phyloP scores from a whole-genome alignment of 2,329 filamentous ascomycete genomes.

The Arthrobotrys sinensis region DNA sequence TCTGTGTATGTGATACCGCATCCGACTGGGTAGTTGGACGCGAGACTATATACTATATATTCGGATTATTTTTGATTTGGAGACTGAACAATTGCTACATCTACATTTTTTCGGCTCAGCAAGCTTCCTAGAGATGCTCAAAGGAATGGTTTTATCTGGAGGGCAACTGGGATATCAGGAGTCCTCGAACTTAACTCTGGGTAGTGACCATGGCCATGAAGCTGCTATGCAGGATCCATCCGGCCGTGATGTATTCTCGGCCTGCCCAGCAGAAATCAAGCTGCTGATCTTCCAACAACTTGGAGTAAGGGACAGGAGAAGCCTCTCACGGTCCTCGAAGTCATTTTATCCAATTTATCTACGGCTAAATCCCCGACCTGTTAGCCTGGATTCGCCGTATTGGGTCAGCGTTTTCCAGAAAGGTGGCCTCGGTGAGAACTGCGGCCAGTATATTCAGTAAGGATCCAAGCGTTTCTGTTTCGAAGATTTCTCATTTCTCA shows the following conservation, averaged over 20 bases:
- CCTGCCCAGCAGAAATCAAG: slow-evolving; percentile 1
- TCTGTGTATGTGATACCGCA: too few relatives aligned
- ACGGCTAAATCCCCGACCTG: not conserved
- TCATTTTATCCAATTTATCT: slow-evolving; percentile 1
- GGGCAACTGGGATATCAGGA: too few relatives aligned
- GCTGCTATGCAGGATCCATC: not conserved
- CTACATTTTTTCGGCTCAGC: too few relatives aligned
- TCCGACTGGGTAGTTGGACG: too few relatives aligned
- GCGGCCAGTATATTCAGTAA: not conserved
- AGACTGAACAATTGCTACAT: too few relatives aligned
- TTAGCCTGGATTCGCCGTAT: not conserved
- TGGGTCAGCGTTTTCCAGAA: not conserved
- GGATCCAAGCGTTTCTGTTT: not conserved
- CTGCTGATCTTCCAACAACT: not conserved
- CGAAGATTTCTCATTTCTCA: not conserved
- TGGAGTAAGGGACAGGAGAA: not conserved
- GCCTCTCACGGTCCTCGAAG: not conserved
- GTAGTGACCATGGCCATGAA: not conserved
- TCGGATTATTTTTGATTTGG: too few relatives aligned
- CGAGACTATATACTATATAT: too few relatives aligned
- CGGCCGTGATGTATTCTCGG: not conserved
- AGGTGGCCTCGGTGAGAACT: not conserved
- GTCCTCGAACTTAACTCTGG: too few relatives aligned
- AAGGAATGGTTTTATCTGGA: too few relatives aligned
- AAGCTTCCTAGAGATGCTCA: too few relatives aligned